These are phyloP conservation scores for Pittosporum tobira DNA, from an alignment of 129 eudicot species.

Conservation along the genomic window DNA sequence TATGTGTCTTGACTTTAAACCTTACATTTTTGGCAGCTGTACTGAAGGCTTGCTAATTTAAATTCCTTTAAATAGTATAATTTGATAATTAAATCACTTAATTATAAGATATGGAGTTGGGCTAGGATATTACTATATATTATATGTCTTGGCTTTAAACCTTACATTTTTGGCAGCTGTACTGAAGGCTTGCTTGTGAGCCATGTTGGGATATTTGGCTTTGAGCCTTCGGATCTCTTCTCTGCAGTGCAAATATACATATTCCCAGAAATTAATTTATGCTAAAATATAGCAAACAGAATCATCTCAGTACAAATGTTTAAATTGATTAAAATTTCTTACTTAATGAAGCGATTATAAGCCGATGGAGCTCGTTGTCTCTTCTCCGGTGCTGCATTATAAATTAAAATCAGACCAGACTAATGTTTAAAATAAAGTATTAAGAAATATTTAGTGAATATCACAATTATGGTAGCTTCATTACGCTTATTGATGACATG, in stretches of 20 bases:
- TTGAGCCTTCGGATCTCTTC: slow-evolving; percentile 87
- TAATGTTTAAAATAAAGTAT: neutral
- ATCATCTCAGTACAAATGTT: neutral
- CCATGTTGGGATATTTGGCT: slow-evolving; percentile 61
- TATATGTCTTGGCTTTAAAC: too few species aligned
- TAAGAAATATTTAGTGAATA: neutral
- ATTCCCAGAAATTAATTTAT: too few species aligned
- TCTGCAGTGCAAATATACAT: slow-evolving; percentile 23
- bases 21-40: slow-evolving; percentile 93
- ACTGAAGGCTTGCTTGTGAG: slow-evolving; percentile 96
- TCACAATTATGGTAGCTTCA: neutral
- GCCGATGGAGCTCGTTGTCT: slow-evolving; percentile 86
- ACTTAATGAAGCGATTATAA: slow-evolving; percentile 80
- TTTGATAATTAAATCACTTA: too few species aligned
- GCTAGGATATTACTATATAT: too few species aligned
- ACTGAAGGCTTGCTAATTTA: slow-evolving; percentile 96
- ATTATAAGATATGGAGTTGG: too few species aligned
- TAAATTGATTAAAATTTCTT: neutral
- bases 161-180: slow-evolving; percentile 93
- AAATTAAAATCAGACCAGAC: neutral
- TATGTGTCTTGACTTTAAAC: too few species aligned
- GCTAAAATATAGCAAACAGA: too few species aligned
- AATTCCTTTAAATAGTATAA: too few species aligned
- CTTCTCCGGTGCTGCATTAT: slow-evolving; percentile 70
- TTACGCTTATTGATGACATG: slow-evolving; percentile 67